Conservation (phyloP, 2,329 filamentous ascomycete genomes). For the Paecilomyces niveus region DNA sequence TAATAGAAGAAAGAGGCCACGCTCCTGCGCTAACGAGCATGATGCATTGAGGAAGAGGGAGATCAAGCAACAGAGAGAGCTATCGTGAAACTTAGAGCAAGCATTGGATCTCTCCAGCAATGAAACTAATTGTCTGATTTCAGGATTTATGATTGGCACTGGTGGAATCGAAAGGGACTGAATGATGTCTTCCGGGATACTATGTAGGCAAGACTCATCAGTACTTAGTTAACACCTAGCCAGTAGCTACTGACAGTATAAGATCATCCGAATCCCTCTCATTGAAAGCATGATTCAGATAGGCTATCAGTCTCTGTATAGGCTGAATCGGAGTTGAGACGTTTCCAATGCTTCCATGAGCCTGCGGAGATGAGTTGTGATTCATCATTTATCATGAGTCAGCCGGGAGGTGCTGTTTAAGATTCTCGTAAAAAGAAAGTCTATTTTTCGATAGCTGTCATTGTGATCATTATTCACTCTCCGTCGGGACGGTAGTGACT, state of each 20-base stretch:
- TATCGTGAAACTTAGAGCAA: not conserved
- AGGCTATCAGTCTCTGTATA: not conserved
- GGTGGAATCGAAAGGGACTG: not conserved
- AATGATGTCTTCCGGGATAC: not conserved
- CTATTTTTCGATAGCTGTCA: not conserved
- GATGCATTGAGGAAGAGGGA: slow-evolving; percentile 10
- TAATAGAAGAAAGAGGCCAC: slow-evolving; percentile 12
- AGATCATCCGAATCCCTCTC: not conserved
- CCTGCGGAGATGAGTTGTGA: not conserved
- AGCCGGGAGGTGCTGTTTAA: not conserved
- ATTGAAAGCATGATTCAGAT: not conserved
- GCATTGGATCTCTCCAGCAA: not conserved
- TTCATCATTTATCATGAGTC: not conserved
- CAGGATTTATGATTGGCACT: not conserved
- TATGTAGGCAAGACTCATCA: not conserved
- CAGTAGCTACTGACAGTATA: not conserved
- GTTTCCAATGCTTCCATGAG: not conserved
- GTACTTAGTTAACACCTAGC: not conserved
- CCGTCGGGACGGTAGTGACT: not conserved
- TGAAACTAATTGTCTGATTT: not conserved
- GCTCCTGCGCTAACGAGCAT: slow-evolving; percentile 2
- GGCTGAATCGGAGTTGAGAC: not conserved
- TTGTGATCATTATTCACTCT: not conserved
- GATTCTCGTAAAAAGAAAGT: not conserved
- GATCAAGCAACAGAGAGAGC: slow-evolving; percentile 8